phyloP scores from a whole-genome alignment of 2,329 filamentous ascomycete genomes.

The Aaosphaeria pasadenensis region DNA sequence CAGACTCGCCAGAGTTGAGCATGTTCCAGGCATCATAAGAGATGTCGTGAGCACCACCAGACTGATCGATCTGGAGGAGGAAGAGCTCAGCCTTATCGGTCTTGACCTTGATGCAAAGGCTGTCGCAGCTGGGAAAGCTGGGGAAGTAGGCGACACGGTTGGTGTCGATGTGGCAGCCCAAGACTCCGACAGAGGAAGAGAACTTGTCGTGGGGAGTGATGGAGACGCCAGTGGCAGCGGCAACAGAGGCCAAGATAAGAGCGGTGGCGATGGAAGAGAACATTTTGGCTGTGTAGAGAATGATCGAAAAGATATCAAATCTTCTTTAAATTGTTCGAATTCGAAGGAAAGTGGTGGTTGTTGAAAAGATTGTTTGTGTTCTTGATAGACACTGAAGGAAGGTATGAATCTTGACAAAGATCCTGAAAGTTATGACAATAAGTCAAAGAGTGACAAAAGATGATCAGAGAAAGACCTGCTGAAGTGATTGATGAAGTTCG shows the following conservation, averaged over 20 bases:
- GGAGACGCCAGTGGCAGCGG: conserved; percentile 8
- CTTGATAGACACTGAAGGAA: conserved; percentile 1
- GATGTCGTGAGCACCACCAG: conserved; percentile 57
- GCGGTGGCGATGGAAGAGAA: conserved; percentile 11
- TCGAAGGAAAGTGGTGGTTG: not conserved
- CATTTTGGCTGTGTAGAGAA: conserved; percentile 4
- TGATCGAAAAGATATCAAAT: not conserved
- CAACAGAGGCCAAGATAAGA: conserved; percentile 6
- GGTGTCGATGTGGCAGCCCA: conserved; percentile 60
- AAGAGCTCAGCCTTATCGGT: conserved; percentile 51
- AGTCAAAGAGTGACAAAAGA: not conserved
- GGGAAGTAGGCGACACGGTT: conserved; percentile 64
- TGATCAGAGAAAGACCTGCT: not conserved
- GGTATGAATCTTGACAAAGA: not conserved
- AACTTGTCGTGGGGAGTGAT: conserved; percentile 57
- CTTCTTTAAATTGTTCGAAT: not conserved
- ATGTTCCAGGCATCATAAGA: conserved; percentile 63
- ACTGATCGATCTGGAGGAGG: conserved; percentile 58
- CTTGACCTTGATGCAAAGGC: conserved; percentile 56
- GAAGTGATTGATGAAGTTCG: no score
- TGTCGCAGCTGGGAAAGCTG: conserved; percentile 50
- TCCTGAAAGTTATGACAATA: conserved; percentile 1
- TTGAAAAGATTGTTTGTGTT: conserved; percentile 1
- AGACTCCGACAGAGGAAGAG: conserved; percentile 56
- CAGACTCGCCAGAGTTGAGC: conserved; percentile 51